Base-by-base conservation (phyloP, 2,329 filamentous ascomycete genomes). In the Exophiala spinifera region DNA sequence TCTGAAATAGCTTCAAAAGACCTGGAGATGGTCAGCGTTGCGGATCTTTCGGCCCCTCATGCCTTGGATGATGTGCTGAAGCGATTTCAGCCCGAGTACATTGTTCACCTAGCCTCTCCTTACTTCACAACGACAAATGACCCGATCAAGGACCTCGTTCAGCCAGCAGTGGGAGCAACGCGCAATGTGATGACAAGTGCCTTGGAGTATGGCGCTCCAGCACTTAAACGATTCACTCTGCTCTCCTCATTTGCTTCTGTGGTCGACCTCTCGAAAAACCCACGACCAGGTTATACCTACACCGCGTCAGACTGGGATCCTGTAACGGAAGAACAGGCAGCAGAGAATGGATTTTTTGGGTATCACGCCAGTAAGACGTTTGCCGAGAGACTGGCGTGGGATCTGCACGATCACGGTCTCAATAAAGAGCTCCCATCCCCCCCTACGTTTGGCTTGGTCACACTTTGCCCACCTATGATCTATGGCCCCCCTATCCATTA, bases 221-320 rank as follows among this genome's bases (percentile, higher is more conserved):
- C 59, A 10, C 56, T 70, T 5, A 65, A 64, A 36, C 66, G 73
- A 19, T 69, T 80, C 20, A 72, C 81, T 7, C 67, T 79, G 11
- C 79, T 77, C 15, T 76, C 72, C 53, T 78, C 74, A n/a, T 78
- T 80, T 56, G 78, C 76, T 2, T 67, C 72, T 37, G 74, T 79
- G 33, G 60, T 75, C 50, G 72, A 81, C 61, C 61, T 71, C 7
- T 50, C 53, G 3, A 63, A 71, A 49, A 73, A 71, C 0, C 60
- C 56, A 3, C 56, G 67, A 4, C 67, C 72, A 0, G 72, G 66
- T 1, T 70, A 76, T 61, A 70, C 66, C 0, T 82, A 80, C 65
- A 73, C 71, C 1, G 76, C 76, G 34, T 61, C 64, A 1, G 76
- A 80, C 63, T 82, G 77, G 75, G 77, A 73, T 59, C 75, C 76